A percentile compares a stretch with the other conserved stretches of the same genome.
phyloP scores from a whole-genome alignment of 169 alveolate species.

The Cryptosporidium felis region DNA sequence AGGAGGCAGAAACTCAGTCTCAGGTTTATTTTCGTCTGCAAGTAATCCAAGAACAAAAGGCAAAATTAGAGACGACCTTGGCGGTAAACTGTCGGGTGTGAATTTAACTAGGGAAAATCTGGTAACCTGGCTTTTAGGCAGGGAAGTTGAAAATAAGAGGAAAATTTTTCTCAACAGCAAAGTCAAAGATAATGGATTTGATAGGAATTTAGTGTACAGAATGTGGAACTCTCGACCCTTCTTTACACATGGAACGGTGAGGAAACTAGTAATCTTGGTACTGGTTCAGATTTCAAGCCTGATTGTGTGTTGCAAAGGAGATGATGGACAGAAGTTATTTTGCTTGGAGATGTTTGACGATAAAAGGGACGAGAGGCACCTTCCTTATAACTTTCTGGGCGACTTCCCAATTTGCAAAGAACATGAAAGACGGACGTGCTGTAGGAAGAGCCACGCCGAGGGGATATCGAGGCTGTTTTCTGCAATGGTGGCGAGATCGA shows the following conservation, averaged over 20 bases:
- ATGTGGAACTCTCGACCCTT: too few relatives aligned
- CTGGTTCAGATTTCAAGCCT: neutral
- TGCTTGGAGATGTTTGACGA: constrained; percentile 17
- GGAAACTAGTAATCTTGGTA: neutral
- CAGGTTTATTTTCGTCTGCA: too few relatives aligned
- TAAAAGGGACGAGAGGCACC: constrained; percentile 13
- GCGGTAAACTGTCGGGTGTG: too few relatives aligned
- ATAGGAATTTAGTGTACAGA: neutral
- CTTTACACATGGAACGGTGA: too few relatives aligned
- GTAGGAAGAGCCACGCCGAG: constrained; percentile 38
- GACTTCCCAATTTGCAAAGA: constrained; percentile 42
- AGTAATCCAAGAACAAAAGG: too few relatives aligned
- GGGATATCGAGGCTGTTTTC: constrained; percentile 26
- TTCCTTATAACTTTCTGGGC: neutral
- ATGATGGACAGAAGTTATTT: neutral
- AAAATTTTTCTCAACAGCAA: neutral
- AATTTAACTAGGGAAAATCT: too few relatives aligned
- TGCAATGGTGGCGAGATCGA: constrained; percentile 4
- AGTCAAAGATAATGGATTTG: neutral
- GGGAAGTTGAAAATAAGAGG: too few relatives aligned
- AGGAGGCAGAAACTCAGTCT: too few relatives aligned
- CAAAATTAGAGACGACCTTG: too few relatives aligned
- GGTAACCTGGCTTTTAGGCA: too few relatives aligned
- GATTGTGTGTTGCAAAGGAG: constrained; percentile 4
- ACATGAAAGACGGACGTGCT: constrained; percentile 63